phyloP scores from a whole-genome alignment of 2,329 filamentous ascomycete species.

The Cordyceps javanica region DNA sequence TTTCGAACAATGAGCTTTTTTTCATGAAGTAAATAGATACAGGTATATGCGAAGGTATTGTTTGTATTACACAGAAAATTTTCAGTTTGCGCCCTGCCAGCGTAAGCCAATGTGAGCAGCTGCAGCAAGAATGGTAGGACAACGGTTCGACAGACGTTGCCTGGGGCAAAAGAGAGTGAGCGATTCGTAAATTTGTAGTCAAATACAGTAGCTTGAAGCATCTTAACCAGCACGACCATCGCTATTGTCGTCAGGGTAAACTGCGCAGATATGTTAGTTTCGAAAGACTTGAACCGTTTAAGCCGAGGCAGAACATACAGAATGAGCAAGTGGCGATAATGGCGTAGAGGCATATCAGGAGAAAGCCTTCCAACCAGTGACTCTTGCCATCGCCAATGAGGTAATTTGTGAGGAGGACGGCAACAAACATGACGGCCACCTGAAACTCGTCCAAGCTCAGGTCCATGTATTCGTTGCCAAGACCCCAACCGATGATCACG shows the following conservation, averaged over 20 bases:
- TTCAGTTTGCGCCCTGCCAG: background rate
- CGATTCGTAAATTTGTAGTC: background rate
- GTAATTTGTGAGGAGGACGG: constrained; percentile 76
- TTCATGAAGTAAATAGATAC: background rate
- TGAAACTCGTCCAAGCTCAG: constrained; percentile 86
- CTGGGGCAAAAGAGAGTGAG: background rate
- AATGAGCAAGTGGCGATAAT: constrained; percentile 69
- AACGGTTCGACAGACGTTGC: background rate
- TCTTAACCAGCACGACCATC: background rate
- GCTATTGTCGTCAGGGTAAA: constrained; percentile 1
- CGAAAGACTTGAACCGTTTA: background rate
- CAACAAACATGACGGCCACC: constrained; percentile 76
- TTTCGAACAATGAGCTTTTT: background rate
- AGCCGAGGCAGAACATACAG: constrained; percentile 39
- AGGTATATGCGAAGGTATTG: background rate
- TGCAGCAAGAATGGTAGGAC: background rate
- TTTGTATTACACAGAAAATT: background rate
- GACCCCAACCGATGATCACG: constrained; percentile 72
- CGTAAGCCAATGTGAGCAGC: background rate
- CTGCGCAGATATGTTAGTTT: background rate
- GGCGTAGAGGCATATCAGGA: constrained; percentile 70
- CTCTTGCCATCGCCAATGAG: constrained; percentile 76
- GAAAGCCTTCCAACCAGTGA: constrained; percentile 73
- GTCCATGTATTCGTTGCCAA: constrained; percentile 66
- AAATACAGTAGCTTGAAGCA: background rate